Conservation (phyloP, 768 basidiomycete species). For the Kwoniella mangroviensis region DNA sequence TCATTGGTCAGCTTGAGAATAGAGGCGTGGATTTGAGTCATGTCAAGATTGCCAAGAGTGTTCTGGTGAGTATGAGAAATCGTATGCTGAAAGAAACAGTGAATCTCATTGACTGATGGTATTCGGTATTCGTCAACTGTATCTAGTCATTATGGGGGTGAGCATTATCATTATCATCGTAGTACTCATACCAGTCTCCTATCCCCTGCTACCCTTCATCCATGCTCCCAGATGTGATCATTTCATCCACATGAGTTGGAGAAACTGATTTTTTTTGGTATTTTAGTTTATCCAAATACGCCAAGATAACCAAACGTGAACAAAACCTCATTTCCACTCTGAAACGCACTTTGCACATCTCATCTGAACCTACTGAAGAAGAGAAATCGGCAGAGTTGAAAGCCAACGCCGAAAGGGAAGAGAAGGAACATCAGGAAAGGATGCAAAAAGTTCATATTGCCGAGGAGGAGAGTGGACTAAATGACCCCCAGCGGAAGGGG, state of each 20-base stretch:
- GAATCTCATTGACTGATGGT: neutral
- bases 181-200: too few relatives aligned
- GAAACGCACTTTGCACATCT: slow-evolving; percentile 31
- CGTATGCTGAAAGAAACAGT: neutral
- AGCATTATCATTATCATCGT: slow-evolving; percentile 10
- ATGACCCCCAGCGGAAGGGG: slow-evolving; percentile 10
- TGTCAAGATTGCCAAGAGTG: slow-evolving; percentile 68
- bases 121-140: neutral
- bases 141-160: slow-evolving; percentile 34
- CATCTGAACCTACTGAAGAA: slow-evolving; percentile 40
- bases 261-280: neutral
- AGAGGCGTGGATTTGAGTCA: slow-evolving; percentile 67
- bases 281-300: slow-evolving; percentile 35
- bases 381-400: slow-evolving; percentile 41
- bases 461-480: slow-evolving; percentile 16
- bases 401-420: slow-evolving; percentile 28
- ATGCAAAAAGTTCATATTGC: slow-evolving; percentile 24
- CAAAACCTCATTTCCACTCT: slow-evolving; percentile 30
- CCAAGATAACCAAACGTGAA: slow-evolving; percentile 33
- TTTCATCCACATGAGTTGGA: too few relatives aligned
- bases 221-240: neutral
- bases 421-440: slow-evolving; percentile 29
- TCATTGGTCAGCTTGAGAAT: slow-evolving; percentile 64
- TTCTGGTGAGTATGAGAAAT: slow-evolving; percentile 56
- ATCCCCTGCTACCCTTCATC: neutral